Evolutionary conservation across 2,329 filamentous ascomycete species (phyloP), one percentile per base, ranked within the genome.

Genomic region (Coniochaeta hoffmannii): DNA sequence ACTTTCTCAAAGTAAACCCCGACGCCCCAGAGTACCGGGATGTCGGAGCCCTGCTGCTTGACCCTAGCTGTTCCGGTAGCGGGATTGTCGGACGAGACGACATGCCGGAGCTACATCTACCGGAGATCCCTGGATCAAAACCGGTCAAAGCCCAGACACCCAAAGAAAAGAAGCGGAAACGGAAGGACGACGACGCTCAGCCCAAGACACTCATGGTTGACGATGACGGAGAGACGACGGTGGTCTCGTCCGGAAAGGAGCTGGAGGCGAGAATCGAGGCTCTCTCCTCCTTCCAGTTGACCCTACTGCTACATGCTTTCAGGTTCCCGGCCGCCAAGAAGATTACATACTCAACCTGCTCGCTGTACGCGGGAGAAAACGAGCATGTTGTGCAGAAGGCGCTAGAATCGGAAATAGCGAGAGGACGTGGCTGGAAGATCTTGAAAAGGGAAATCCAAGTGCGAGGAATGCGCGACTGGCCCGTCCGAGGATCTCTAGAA

Each of bases 331-430:
- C 80, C 1, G 90, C 90, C 0, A 78, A 69, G 12, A 86, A 83
- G 61, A 85, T 97, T 44, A 92, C 90, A 0, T 99, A 97, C 68
- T 96, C 91, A 32, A 97, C 94, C 0, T 99, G 94, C 68, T 97
- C 93, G 0, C 75, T 96, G 2, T 87, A 97, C 67, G 81, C 83
- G 0, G 82, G 89, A 61, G 94, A 99, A 69, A 97, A 99, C 64
- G 94, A 99, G 70, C 72, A 80, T 1, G 92, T 97, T 0, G 90
- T 97, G 0, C 71, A 86, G 55, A 78, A 80, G 50, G 88, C 90
- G 1, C 74, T 97, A 35, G 68, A 71, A 7, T 93, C 89, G 0
- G 74, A 82, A 0, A 69, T 88, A 11, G 91, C 90, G 0, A 77
- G 73, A 60, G 67, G 77, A 57, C 72, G 80, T 28, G 89, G 90